A percentile compares a stretch with the other conserved stretches of the same genome.
These are phyloP conservation scores for Gonapodya prolifera DNA, from an alignment of 192 early-diverging fungal species.

Conservation along the genomic window DNA sequence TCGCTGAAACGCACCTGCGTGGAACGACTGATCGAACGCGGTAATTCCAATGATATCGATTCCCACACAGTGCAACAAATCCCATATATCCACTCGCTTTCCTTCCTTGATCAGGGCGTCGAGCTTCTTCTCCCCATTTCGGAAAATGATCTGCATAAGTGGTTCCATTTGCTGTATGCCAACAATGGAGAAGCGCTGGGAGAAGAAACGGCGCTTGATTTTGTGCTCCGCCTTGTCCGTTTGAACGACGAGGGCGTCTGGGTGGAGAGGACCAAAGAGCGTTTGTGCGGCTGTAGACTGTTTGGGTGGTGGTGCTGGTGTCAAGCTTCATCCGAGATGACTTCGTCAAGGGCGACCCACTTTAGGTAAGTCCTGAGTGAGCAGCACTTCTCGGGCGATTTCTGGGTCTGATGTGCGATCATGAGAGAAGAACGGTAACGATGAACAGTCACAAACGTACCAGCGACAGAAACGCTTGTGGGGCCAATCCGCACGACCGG, in stretches of 20 bases:
- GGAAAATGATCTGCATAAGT: neutral
- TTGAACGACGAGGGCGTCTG: neutral
- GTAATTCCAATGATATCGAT: constrained; percentile 4
- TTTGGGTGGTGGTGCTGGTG: neutral
- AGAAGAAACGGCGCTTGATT: neutral
- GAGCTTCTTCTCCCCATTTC: neutral
- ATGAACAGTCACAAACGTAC: neutral
- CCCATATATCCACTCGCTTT: neutral
- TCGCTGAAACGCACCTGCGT: neutral
- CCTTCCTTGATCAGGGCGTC: neutral
- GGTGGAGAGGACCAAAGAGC: neutral
- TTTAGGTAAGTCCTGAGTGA: neutral
- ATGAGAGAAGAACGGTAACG: neutral
- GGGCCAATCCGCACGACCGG: neutral
- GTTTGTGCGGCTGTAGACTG: neutral
- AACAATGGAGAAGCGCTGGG: neutral
- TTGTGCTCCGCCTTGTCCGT: neutral
- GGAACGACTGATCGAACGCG: neutral
- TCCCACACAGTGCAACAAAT: neutral
- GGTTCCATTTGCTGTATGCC: neutral
- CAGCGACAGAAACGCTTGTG: neutral
- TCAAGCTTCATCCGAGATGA: neutral
- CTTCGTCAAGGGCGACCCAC: too few species aligned
- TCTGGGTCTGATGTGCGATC: neutral
- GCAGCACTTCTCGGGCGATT: neutral